Base-by-base conservation (phyloP, 495 filamentous ascomycete genomes). In the Diplogelasinospora grovesii region DNA sequence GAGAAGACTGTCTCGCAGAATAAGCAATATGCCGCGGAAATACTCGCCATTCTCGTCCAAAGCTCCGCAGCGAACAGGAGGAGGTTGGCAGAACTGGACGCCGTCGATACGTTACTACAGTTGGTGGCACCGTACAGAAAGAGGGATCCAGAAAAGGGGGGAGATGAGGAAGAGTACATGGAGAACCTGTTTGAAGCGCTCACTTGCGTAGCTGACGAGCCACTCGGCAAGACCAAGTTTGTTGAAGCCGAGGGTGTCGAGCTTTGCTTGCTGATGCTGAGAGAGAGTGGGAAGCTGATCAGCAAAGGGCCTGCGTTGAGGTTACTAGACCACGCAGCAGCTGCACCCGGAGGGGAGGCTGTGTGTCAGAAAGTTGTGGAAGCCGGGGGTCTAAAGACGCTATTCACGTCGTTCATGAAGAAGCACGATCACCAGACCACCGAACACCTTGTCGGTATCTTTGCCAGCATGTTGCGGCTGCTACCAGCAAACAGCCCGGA, bases 21-120 rank as follows among this genome's bases (percentile, higher is more conserved):
- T 60, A 95, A 89, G 57, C 92, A 95, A 57, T 99, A 97, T 52
- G 75, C 88, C 0, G 87, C 92, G 7, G 92, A 99, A 61, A 73
- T 97, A 10, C 67, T 99, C 11, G 85, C 90, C 3, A 94, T 99
- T 38, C 63, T 99, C 0, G 56, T 63, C n/a, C 61, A 67, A 39
- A 52, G 51, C 9, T 64, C 66, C 18, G 60, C 85, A 10, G 85
- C 89, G 54, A 90, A 85, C 55, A 70, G 85, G 22, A 64, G 66
- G 26, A 71, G 71, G 31, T 63, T 95, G n/a, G 70, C 74, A 34
- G 59, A 63, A 8, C 56, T 85, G 2, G 79, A 95, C 41, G 86
- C 83, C 14, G 69, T 89, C 5, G 93, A 99, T 49, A 56, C 71
- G 10, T 65, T 96, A 49, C 74, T 97, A 10, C 88, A 93, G 53